Percentiles rank a stretch among this genome's conserved stretches.
Conservation (phyloP, 148 eudicot species). For the Camellia granthamiana region DNA sequence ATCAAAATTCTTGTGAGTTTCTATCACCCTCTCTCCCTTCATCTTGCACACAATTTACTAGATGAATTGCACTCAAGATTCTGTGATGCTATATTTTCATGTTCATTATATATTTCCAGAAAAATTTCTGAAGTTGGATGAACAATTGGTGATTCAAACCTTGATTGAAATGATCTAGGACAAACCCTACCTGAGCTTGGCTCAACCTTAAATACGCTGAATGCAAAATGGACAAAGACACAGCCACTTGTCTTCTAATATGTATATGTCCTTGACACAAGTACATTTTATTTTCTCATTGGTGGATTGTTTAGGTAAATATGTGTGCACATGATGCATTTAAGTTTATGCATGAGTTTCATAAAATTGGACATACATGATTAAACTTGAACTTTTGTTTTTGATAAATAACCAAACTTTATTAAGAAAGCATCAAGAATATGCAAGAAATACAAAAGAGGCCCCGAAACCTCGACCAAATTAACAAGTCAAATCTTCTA, state of each 20-base stretch:
- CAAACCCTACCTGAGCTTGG: not conserved
- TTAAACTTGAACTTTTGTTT: not conserved
- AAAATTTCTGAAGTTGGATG: not conserved
- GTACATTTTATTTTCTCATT: no score
- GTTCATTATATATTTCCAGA: not conserved
- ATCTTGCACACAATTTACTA: not conserved
- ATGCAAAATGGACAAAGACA: not conserved
- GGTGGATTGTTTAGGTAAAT: not conserved
- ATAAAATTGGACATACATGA: not conserved
- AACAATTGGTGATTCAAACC: no score
- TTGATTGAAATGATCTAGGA: not conserved
- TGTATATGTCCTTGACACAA: no score
- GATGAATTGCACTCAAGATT: not conserved
- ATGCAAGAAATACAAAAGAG: no score
- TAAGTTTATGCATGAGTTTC: not conserved
- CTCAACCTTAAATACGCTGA: not conserved
- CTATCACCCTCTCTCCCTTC: not conserved
- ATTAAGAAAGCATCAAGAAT: no score
- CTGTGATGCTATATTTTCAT: not conserved
- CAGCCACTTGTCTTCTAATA: no score
- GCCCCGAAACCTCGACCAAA: no score
- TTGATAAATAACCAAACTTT: not conserved
- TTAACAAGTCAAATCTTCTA: no score
- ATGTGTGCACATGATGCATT: not conserved
- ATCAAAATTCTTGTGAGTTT: constrained; percentile 76